phyloP scores from a whole-genome alignment of 176 grass and related monocot species.

The Stipa capillata region DNA sequence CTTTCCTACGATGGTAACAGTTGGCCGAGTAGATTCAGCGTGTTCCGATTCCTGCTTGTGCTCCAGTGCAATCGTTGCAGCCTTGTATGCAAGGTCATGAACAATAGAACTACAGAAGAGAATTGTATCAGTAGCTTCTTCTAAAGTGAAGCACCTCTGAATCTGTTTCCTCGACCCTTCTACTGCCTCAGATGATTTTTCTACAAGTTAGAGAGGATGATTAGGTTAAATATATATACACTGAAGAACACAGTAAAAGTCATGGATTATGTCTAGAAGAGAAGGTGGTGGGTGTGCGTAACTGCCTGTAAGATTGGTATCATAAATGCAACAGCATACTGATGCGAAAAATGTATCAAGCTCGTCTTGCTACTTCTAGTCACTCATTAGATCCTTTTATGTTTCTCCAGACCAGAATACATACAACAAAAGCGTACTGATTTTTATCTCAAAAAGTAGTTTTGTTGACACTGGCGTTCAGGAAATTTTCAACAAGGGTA shows the following conservation, averaged over 20 bases:
- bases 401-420: not conserved
- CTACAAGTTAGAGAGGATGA: constrained; percentile 20
- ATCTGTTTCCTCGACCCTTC: constrained; percentile 44
- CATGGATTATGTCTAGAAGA: not conserved
- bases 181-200: constrained; percentile 23
- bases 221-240: constrained; percentile 6
- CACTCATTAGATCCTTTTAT: not conserved
- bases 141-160: constrained; percentile 68
- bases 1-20: constrained; percentile 33
- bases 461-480: not conserved
- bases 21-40: constrained; percentile 8
- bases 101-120: constrained; percentile 86
- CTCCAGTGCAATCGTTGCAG: constrained; percentile 64
- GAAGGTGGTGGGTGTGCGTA: not conserved
- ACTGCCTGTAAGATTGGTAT: not conserved
- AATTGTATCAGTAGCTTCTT: constrained; percentile 84
- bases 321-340: not conserved
- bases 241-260: constrained; percentile 1
- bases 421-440: not conserved
- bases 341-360: not conserved
- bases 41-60: constrained; percentile 33
- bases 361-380: not conserved
- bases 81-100: constrained; percentile 73
- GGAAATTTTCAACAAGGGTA: not conserved
- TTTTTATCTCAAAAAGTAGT: not conserved